Evolutionary conservation across 371 early-diverging fungal genomes (phyloP).

Genomic region (Mortierella sp.): DNA sequence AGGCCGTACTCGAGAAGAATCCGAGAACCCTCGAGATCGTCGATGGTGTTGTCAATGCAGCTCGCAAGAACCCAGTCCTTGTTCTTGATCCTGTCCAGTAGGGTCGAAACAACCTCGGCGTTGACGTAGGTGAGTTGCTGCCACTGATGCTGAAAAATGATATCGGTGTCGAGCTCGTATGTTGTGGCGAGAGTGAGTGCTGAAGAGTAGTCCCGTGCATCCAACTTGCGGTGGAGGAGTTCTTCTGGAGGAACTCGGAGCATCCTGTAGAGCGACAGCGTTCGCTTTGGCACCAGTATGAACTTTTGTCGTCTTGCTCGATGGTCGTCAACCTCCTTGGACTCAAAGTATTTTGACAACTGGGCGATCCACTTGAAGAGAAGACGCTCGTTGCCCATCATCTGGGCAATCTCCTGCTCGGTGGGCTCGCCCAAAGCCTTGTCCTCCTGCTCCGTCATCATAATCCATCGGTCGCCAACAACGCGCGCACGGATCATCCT

Average conservation of each 20-base stretch:
- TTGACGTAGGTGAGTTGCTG: constrained; percentile 53
- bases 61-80: constrained; percentile 73
- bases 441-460: constrained; percentile 60
- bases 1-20: constrained; percentile 69
- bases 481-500: constrained; percentile 61
- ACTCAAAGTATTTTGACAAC: constrained; percentile 37
- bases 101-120: constrained; percentile 61
- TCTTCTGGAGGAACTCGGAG: constrained; percentile 59
- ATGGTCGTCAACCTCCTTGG: constrained; percentile 10
- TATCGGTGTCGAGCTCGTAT: constrained; percentile 69
- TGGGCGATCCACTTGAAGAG: constrained; percentile 53
- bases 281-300: constrained; percentile 56
- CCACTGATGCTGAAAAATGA: constrained; percentile 78
- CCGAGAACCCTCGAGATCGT: constrained; percentile 60
- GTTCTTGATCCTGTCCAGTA: constrained; percentile 70
- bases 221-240: constrained; percentile 60
- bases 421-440: constrained; percentile 55
- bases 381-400: constrained; percentile 52
- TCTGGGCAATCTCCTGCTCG: constrained; percentile 52
- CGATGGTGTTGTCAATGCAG: constrained; percentile 54
- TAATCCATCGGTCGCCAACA: constrained; percentile 55
- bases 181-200: constrained; percentile 75
- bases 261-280: constrained; percentile 55
- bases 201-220: constrained; percentile 67
- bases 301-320: constrained; percentile 43